Percentiles rank a stretch among this genome's conserved stretches.
These are phyloP conservation scores for Linum trigynum DNA, from an alignment of 345 rosid genomes.

Conservation along the genomic window DNA sequence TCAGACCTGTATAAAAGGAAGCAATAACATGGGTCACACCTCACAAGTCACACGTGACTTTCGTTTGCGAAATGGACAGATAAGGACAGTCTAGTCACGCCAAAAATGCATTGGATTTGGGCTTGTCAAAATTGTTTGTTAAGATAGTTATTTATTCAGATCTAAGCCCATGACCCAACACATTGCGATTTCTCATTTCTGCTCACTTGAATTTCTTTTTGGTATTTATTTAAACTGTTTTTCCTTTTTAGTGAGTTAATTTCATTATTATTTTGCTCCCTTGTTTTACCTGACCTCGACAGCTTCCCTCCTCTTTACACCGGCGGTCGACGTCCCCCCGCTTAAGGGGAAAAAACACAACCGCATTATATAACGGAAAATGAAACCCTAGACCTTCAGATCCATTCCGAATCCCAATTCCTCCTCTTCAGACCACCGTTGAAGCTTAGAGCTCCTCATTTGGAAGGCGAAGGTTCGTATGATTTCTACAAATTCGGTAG, in stretches of 20 bases:
- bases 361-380: not conserved
- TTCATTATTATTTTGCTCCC: too few relatives aligned
- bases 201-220: too few relatives aligned
- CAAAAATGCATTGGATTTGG: too few relatives aligned
- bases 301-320: not conserved
- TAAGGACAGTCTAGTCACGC: too few relatives aligned
- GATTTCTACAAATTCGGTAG: not conserved
- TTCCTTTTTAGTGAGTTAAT: too few relatives aligned
- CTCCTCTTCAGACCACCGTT: not conserved
- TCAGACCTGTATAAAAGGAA: too few relatives aligned
- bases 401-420: not conserved
- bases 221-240: too few relatives aligned
- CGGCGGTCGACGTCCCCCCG: not conserved
- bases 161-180: not conserved
- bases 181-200: not conserved
- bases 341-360: not conserved
- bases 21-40: too few relatives aligned
- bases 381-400: not conserved
- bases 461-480: not conserved
- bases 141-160: not conserved
- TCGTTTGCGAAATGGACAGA: too few relatives aligned
- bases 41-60: too few relatives aligned
- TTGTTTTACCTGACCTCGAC: too few relatives aligned
- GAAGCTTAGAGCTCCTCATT: not conserved
- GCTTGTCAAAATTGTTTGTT: too few relatives aligned